These are phyloP conservation scores for Entoloma clypeatum DNA, from an alignment of 1,284 basidiomycete species.

Conservation along the genomic window DNA sequence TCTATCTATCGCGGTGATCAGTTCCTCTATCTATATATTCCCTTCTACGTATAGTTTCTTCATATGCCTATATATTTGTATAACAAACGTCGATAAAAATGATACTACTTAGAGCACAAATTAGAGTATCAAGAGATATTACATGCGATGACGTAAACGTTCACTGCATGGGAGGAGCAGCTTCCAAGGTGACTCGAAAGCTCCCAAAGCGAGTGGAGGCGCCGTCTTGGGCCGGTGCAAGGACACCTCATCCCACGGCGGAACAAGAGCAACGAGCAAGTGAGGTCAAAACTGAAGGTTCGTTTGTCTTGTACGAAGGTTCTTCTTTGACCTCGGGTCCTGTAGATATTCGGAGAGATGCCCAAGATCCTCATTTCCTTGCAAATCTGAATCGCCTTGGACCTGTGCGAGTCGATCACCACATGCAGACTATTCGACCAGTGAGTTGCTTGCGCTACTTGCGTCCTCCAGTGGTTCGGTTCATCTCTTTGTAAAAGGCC, in stretches of 20 bases:
- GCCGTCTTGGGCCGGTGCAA: slow-evolving; percentile 53
- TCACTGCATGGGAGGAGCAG: slow-evolving; percentile 57
- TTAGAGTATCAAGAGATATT: too few relatives aligned
- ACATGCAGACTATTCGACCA: slow-evolving; percentile 50
- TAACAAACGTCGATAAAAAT: slow-evolving; percentile 39
- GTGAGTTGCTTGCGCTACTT: slow-evolving; percentile 38
- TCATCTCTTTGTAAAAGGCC: slow-evolving; percentile 11
- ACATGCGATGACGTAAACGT: too few relatives aligned
- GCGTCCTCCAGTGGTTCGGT: neutral
- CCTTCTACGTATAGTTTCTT: too few relatives aligned
- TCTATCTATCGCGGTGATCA: slow-evolving; percentile 20
- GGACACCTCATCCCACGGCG: slow-evolving; percentile 31
- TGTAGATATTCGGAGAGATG: slow-evolving; percentile 65
- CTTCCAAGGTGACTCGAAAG: slow-evolving; percentile 64
- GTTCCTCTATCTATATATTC: slow-evolving; percentile 19
- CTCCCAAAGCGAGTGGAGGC: slow-evolving; percentile 51
- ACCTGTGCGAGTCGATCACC: slow-evolving; percentile 68
- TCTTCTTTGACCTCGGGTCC: slow-evolving; percentile 2
- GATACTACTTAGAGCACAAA: too few relatives aligned
- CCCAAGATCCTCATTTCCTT: slow-evolving; percentile 73
- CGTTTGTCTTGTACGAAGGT: slow-evolving; percentile 7
- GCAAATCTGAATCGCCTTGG: slow-evolving; percentile 69
- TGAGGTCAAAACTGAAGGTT: slow-evolving; percentile 53
- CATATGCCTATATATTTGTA: slow-evolving; percentile 30
- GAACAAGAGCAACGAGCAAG: slow-evolving; percentile 36